Conservation (phyloP, 768 basidiomycete species). For the Rhizopogon vesiculosus region DNA sequence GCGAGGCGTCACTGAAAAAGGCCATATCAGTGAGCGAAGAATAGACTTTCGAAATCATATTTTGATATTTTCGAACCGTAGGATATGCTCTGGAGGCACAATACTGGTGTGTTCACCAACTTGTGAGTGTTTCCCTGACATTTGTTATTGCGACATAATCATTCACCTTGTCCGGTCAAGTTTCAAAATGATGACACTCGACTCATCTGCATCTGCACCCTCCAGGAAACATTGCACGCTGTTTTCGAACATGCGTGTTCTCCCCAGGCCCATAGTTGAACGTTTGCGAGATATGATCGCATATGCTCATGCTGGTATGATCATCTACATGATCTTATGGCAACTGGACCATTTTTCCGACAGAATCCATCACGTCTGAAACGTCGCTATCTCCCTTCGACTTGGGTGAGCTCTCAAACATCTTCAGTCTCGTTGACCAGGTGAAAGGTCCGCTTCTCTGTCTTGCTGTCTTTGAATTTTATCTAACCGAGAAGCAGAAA, state of each 20-base stretch:
- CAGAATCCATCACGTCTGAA: slow-evolving; percentile 36
- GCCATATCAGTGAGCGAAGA: slow-evolving; percentile 7
- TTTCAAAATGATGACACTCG: background rate
- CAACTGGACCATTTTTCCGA: background rate
- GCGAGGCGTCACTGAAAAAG: slow-evolving; percentile 14
- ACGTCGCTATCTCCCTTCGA: slow-evolving; percentile 35
- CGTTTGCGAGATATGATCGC: slow-evolving; percentile 5
- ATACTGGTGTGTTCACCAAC: background rate
- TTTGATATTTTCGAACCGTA: background rate
- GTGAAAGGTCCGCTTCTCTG: slow-evolving; percentile 27
- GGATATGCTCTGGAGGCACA: slow-evolving; percentile 1
- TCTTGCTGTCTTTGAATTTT: background rate
- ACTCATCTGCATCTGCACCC: background rate
- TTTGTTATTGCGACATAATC: background rate
- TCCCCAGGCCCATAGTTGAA: background rate
- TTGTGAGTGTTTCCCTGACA: background rate
- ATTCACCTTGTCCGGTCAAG: background rate
- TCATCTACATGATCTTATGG: background rate
- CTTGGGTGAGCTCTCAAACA: slow-evolving; percentile 30
- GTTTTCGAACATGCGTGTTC: slow-evolving; percentile 5
- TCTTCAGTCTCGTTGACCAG: slow-evolving; percentile 24
- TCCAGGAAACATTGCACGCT: slow-evolving; percentile 22
- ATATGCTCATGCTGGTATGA: slow-evolving; percentile 5
- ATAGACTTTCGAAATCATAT: background rate
- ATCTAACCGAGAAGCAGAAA: slow-evolving; percentile 1